A percentile compares a stretch with the other conserved stretches of the same genome.
phyloP scores from a whole-genome alignment of 331 rosid genomes.

The Acacia concinna region DNA sequence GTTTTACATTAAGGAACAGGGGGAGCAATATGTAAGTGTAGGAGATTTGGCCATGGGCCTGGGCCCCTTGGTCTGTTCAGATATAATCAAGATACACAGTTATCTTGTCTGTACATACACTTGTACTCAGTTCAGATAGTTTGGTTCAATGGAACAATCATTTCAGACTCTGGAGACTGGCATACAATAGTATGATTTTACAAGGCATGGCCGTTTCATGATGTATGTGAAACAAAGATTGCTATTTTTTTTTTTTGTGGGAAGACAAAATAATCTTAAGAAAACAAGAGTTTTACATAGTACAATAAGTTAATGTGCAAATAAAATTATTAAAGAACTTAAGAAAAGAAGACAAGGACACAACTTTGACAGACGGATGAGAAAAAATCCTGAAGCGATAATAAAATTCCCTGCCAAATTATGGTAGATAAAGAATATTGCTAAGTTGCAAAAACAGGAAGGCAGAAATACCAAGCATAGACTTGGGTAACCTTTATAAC shows the following conservation, averaged over 20 bases:
- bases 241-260: too few relatives aligned
- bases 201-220: neutral
- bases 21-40: too few relatives aligned
- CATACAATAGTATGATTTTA: neutral
- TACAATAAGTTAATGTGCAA: too few relatives aligned
- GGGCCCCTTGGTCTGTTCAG: neutral
- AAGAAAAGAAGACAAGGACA: too few relatives aligned
- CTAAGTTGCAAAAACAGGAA: neutral
- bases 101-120: neutral
- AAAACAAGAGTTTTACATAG: too few relatives aligned
- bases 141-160: neutral
- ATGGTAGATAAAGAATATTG: too few relatives aligned
- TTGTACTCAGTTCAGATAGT: neutral
- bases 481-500: neutral
- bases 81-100: neutral
- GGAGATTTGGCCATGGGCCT: neutral
- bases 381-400: too few relatives aligned
- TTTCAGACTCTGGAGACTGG: neutral
- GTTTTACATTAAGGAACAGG: too few relatives aligned
- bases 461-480: neutral
- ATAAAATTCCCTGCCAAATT: too few relatives aligned
- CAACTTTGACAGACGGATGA: too few relatives aligned
- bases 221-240: neutral
- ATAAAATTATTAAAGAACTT: too few relatives aligned
- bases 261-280: too few relatives aligned